Evolutionary conservation across 805 yeast genomes (phyloP), one percentile per base, ranked within the genome.

Genomic region (Myxozyma vanderwaltii): DNA sequence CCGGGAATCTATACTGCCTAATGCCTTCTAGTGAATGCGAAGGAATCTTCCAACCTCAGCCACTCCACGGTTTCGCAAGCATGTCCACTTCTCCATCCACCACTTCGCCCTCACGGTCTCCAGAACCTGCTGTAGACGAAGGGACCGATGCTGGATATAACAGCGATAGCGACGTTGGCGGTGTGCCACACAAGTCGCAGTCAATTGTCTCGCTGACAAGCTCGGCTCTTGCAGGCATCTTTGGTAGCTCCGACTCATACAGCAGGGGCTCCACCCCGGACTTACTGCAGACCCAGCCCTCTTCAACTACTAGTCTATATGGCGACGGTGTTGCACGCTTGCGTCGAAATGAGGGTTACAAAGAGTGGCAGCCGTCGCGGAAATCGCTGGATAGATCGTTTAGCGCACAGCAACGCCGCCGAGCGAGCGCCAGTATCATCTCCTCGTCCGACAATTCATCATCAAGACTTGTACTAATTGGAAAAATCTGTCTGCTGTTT

Each of bases 231-330:
- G 64, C 68, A 10, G 75, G 72, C 17, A 76, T 75, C 35, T 75
- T 75, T 62, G 78, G 78, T 6, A 72, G 77, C 12, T 71, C 73
- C 1, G 78, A 75, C 62, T 69, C 72, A 45, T 69, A 67, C 36
- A n/a, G 24, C 19, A 48, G 61, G 3, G 40, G 54, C 21, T 46
- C 58, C 12, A 57, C 64, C 5, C 62, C 62, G 72, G 77, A 31
- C 74, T 68, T 55, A 66, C 33, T 35, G 35, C 31, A 31, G 21
- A 43, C 57, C 1, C 45, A 45, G 36, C 49, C 49, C n/a, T 35
- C 48, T 15, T 33, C 55, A 19, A 21, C 56, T 4, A 35, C 56
- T 12, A 35, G 19, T 17, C 21, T 31, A 4, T 52, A 52, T 23
- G 56, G 50, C 7, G 56, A 52, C 17, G 56, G 49, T 21, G 56